Evolutionary conservation across 352 stramenopile species (phyloP), one percentile per base, ranked within the genome.

Genomic region (Plasmopara halstedii): DNA sequence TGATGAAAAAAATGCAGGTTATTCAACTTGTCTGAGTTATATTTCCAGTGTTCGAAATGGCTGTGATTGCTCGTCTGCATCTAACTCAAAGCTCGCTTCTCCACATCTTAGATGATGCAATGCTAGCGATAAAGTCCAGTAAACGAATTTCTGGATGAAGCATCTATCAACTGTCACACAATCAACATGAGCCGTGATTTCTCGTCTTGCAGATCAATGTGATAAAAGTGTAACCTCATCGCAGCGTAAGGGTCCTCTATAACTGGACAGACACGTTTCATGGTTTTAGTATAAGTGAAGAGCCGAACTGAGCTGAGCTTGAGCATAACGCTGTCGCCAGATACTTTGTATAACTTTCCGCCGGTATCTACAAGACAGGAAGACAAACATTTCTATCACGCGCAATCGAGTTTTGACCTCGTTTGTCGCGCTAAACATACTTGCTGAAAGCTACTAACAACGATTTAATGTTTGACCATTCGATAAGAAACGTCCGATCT

Each of bases 401-500:
- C 53, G 31, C 10, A 65, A 43, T 18, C 54, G 46, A 6, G 23
- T 26, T 15, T 46, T 53, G 14, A 64, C 14, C 26, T 57, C 15
- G 53, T 55, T 37, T 61, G 49, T 4, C 50, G 50, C 1, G 34
- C 51, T 18, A 66, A 58, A 23, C 58, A 69, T 10, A 65, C 31
- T 18, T 56, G 57, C 2, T 54, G 62, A 29, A 78, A 65, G 21
- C 46, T 55, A 3, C 70, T 38, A 13, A 75, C 36, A 13, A 66
- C 49, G 26, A 69, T 77, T 29, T 80, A 67, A 32, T 36, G 50
- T 18, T 57, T 33, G 26, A 67, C 75, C 13, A 71, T 33, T 0
- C 69, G 67, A 20, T n/a, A 84, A 75, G 22, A 53, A 80, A 11
- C 33, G 50, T 31, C 79, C 66, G 22, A 79, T 73, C 6, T 58